Evolutionary conservation across 306 rosid genomes (phyloP).

Genomic region (Cicer judaicum): DNA sequence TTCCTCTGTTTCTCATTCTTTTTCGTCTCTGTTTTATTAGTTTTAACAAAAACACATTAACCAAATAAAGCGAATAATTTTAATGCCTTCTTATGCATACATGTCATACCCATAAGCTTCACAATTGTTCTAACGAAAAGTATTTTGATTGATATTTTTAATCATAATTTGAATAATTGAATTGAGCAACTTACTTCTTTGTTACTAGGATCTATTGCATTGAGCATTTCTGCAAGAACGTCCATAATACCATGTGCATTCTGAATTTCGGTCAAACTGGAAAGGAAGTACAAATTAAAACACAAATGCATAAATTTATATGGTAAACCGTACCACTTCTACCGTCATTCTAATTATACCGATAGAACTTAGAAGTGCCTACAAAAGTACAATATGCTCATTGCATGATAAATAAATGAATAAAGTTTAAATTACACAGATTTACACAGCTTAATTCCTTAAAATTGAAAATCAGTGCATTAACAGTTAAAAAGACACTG

Average conservation of each 20-base stretch:
- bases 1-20: too few relatives aligned
- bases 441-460: constrained; percentile 20
- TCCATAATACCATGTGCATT: constrained; percentile 98
- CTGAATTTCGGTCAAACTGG: constrained; percentile 90
- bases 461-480: background rate
- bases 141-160: constrained; percentile 14
- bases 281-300: constrained; percentile 45
- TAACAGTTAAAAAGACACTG: constrained; percentile 6
- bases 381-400: background rate
- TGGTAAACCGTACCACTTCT: constrained; percentile 11
- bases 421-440: constrained; percentile 12
- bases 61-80: background rate
- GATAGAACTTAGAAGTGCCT: background rate
- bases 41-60: constrained; percentile 9
- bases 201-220: constrained; percentile 81
- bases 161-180: constrained; percentile 35
- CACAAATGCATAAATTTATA: constrained; percentile 18
- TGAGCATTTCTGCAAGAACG: constrained; percentile 94
- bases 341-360: background rate
- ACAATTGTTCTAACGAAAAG: constrained; percentile 1
- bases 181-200: constrained; percentile 68
- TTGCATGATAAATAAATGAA: background rate
- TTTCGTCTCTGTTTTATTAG: too few relatives aligned
- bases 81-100: constrained; percentile 17
- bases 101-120: constrained; percentile 4